Conservation (phyloP, 2,329 filamentous ascomycete genomes). For the Waltergamsia citrina region DNA sequence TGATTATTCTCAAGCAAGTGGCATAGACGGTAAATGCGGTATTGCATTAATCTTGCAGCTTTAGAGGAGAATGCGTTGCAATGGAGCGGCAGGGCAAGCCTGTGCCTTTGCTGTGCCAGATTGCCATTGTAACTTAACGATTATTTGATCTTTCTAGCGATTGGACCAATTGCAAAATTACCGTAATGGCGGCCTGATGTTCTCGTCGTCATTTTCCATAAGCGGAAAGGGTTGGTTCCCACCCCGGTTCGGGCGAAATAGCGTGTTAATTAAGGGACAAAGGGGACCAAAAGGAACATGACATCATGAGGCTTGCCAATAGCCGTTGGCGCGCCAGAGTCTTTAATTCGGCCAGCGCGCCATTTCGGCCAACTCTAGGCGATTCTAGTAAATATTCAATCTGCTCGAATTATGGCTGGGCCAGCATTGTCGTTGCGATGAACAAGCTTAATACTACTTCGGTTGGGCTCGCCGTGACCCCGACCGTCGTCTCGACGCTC, state of each 20-base stretch:
- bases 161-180: too few relatives aligned
- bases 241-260: background rate
- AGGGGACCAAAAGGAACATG: too few relatives aligned
- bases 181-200: too few relatives aligned
- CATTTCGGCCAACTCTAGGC: background rate
- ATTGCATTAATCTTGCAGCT: too few relatives aligned
- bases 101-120: too few relatives aligned
- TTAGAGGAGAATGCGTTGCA: background rate
- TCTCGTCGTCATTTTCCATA: background rate
- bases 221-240: background rate
- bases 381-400: too few relatives aligned
- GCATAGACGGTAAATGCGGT: too few relatives aligned
- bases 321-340: too few relatives aligned
- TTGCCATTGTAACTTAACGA: too few relatives aligned
- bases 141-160: too few relatives aligned
- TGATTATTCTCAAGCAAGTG: too few relatives aligned
- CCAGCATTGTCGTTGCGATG: background rate
- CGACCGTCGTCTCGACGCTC: slow-evolving; percentile 78
- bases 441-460: slow-evolving; percentile 32
- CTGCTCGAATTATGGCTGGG: background rate
- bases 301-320: slow-evolving; percentile 2
- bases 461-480: slow-evolving; percentile 75
- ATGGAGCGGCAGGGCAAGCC: slow-evolving; percentile 1
- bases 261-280: slow-evolving; percentile 2
- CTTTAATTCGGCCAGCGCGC: background rate